Base-by-base conservation (phyloP, 495 filamentous ascomycete genomes). In the Hypoxylon cercidicola region DNA sequence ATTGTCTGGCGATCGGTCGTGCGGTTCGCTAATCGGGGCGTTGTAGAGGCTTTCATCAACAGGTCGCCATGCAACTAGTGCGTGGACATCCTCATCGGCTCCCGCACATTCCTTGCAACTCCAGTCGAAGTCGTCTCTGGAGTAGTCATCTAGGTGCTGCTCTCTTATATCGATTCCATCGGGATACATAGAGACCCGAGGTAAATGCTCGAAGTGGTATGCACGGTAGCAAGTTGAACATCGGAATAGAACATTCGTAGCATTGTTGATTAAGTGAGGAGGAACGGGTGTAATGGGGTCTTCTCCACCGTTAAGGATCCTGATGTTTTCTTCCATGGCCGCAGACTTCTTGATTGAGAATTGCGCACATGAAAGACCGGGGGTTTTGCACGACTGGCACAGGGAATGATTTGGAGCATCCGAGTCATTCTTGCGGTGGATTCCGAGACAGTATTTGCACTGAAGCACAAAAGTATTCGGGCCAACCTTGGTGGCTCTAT, bases 401-500 rank as follows among this genome's bases (percentile, higher is more conserved):
- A 75, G 72, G 50, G 89, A 87, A 28, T 90, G 83, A 60, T 88
- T 81, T 0, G 96, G 93, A 3, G 84, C 85, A 3, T 80, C 79
- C 1, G 71, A 60, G 65, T 97, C 91, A 66, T 91, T 94, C 49
- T 84, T 84, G 51, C 81, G 79, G 34, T 86, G 75, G 15, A 78
- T 69, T 19, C 89, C 87, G 41, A 97, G 79, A 69, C 96, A 99
- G 40, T 88, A 90, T 56, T 86, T 87, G 74, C 96, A 99, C 72
- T 99, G 96, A 34, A 98, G 78, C 37, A 98, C 88, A 66, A 95
- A 97, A 13, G 89, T 79, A 12, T 88, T 87, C 4, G 87, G 78
- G 3, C 78, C 86, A 46, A 97, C 79, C 73, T 97, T 98, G n/a
- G 95, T 97, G 20, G 96, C 92, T n/a, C 94, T 79, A 75, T 98